Percentiles rank a stretch among this genome's conserved stretches.
Conservation (phyloP, 2,329 filamentous ascomycete genomes). For the Paracoccidioides brasiliensis region DNA sequence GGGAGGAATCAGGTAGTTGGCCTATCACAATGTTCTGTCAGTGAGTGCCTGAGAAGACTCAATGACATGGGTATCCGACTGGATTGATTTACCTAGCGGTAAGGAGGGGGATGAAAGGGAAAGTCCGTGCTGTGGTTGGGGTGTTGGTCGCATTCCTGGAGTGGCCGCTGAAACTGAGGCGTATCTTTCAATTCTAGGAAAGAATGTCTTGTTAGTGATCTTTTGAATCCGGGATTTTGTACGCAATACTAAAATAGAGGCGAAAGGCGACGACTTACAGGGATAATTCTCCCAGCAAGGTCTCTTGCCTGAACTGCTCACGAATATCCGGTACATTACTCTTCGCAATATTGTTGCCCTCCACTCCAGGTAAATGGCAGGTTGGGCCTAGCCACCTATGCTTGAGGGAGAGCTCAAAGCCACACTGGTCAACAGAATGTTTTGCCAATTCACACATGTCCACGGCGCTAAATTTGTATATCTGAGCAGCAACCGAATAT, state of each 20-base stretch:
- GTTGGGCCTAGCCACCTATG: conserved; percentile 77
- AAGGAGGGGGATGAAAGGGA: background rate
- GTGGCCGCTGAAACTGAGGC: conserved; percentile 3
- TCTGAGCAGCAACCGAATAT: conserved; percentile 94
- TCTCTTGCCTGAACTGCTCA: conserved; percentile 80
- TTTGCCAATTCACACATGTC: conserved; percentile 98
- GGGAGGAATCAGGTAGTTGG: conserved; percentile 1
- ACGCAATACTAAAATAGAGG: background rate
- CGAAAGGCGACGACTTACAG: conserved; percentile 46
- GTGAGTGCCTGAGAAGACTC: background rate
- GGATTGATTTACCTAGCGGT: background rate
- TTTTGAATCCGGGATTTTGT: background rate
- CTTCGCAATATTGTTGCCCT: conserved; percentile 85
- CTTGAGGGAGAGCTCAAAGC: conserved; percentile 81
- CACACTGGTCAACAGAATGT: conserved; percentile 88
- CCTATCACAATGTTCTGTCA: background rate
- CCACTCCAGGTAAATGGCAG: conserved; percentile 63
- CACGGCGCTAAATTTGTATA: conserved; percentile 91
- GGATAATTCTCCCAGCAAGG: conserved; percentile 65
- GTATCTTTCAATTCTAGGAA: conserved; percentile 20
- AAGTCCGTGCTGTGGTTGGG: background rate
- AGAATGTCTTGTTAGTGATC: background rate
- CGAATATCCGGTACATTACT: conserved; percentile 92
- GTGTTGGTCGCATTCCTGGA: background rate
- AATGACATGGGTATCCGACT: background rate